Conservation (phyloP, 176 grass and related monocot genomes). For the Aegilops longissima region DNA sequence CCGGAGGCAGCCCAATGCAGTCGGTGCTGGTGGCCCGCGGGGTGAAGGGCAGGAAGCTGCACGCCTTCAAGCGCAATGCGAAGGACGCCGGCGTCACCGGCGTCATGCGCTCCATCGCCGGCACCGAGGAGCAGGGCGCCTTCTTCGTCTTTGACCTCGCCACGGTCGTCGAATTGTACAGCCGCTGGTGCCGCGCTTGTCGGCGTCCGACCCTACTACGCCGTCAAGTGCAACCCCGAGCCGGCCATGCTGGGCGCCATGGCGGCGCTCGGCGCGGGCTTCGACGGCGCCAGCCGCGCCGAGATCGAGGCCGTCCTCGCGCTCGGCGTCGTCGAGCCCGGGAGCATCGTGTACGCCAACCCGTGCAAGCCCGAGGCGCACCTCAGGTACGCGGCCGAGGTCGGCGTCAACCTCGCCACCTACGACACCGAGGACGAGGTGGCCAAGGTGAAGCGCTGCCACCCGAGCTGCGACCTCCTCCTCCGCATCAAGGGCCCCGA, state of each 20-base stretch:
- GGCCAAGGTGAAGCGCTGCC: no score
- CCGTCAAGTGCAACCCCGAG: slow-evolving; percentile 29
- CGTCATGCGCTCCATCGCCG: not conserved
- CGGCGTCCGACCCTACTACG: slow-evolving; percentile 9
- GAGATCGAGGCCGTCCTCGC: slow-evolving; percentile 23
- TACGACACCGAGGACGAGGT: no score
- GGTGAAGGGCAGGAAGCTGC: slow-evolving; percentile 30
- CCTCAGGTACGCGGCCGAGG: not conserved
- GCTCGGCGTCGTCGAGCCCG: not conserved
- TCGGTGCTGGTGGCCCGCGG: slow-evolving; percentile 18
- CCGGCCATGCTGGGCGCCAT: slow-evolving; percentile 7
- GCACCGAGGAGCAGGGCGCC: not conserved
- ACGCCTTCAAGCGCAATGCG: not conserved
- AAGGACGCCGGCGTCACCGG: slow-evolving; percentile 1
- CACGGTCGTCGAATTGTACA: not conserved
- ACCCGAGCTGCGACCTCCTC: no score
- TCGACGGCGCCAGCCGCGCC: slow-evolving; percentile 26
- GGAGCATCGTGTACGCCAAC: not conserved
- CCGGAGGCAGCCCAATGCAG: slow-evolving; percentile 7
- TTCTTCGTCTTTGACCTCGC: not conserved
- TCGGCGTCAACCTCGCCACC: no score
- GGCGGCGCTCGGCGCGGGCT: not conserved
- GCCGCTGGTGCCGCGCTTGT: not conserved
- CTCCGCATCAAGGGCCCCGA: no score
- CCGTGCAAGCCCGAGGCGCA: slow-evolving; percentile 18